A percentile compares a stretch with the other conserved stretches of the same genome.
phyloP scores from a whole-genome alignment of 805 yeast genomes.

The Candida manassasensis region DNA sequence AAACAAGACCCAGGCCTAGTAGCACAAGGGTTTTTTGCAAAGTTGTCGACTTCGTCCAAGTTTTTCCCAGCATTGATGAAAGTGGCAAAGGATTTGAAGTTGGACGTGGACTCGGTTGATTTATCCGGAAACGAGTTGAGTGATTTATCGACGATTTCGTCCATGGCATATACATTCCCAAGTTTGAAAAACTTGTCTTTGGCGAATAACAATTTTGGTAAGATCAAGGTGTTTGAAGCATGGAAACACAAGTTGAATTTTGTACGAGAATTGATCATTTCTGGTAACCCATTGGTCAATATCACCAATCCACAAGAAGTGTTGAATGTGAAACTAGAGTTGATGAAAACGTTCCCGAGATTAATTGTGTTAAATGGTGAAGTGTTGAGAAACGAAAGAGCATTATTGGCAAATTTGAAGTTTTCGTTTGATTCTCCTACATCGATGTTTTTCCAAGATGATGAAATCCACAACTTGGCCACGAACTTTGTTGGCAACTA shows the following conservation, averaged over 20 bases:
- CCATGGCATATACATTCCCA: slow-evolving; percentile 75
- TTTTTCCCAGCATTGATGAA: slow-evolving; percentile 89
- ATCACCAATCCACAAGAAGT: slow-evolving; percentile 19
- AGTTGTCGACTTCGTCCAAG: slow-evolving; percentile 62
- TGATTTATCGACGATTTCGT: slow-evolving; percentile 55
- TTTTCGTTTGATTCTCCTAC: slow-evolving; percentile 55
- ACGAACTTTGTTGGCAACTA: slow-evolving; percentile 76
- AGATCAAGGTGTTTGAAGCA: slow-evolving; percentile 56
- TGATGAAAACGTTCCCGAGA: slow-evolving; percentile 74
- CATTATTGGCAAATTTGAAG: slow-evolving; percentile 45
- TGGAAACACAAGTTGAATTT: slow-evolving; percentile 73
- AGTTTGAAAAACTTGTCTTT: slow-evolving; percentile 71
- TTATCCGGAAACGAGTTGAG: slow-evolving; percentile 55
- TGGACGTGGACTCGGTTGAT: slow-evolving; percentile 69
- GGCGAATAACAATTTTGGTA: slow-evolving; percentile 65
- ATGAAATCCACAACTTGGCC: slow-evolving; percentile 62
- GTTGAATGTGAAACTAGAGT: slow-evolving; percentile 50
- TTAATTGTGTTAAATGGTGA: slow-evolving; percentile 75
- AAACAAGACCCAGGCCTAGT: slow-evolving; percentile 58
- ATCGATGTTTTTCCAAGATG: slow-evolving; percentile 76
- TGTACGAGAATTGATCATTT: slow-evolving; percentile 71
- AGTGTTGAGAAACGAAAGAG: slow-evolving; percentile 68
- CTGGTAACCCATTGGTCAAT: slow-evolving; percentile 70
- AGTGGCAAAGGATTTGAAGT: slow-evolving; percentile 52
- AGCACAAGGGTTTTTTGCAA: slow-evolving; percentile 60